phyloP scores from a whole-genome alignment of 2,329 filamentous ascomycete species.

The Cercospora sp. region DNA sequence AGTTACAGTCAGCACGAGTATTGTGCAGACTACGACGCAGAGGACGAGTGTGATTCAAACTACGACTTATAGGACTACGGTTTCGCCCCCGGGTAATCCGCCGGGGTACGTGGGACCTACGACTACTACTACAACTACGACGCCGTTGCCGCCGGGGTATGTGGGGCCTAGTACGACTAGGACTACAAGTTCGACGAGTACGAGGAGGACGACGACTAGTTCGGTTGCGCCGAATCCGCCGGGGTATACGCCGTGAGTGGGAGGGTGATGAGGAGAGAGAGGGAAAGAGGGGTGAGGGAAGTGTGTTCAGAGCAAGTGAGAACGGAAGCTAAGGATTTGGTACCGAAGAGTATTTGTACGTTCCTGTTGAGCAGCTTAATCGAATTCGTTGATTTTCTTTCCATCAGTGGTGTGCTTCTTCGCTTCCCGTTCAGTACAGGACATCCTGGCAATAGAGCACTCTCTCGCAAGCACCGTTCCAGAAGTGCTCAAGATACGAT shows the following conservation, averaged over 20 bases:
- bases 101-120: constrained; percentile 1
- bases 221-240: not conserved
- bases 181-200: not conserved
- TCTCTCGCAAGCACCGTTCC: too few relatives aligned
- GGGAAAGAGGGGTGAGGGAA: too few relatives aligned
- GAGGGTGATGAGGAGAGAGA: too few relatives aligned
- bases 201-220: not conserved
- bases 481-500: too few relatives aligned
- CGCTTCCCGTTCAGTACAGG: too few relatives aligned
- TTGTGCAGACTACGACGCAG: not conserved
- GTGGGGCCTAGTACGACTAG: not conserved
- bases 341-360: too few relatives aligned
- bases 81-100: not conserved
- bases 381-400: not conserved
- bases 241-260: not conserved
- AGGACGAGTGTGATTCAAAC: not conserved
- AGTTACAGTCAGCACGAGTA: constrained; percentile 2
- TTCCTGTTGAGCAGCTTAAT: not conserved
- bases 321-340: too few relatives aligned
- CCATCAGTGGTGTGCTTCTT: too few relatives aligned
- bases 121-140: not conserved
- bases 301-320: too few relatives aligned
- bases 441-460: too few relatives aligned
- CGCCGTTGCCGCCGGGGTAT: not conserved
- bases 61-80: not conserved